Conservation (phyloP, 495 filamentous ascomycete genomes). For the Parmelia sp. region DNA sequence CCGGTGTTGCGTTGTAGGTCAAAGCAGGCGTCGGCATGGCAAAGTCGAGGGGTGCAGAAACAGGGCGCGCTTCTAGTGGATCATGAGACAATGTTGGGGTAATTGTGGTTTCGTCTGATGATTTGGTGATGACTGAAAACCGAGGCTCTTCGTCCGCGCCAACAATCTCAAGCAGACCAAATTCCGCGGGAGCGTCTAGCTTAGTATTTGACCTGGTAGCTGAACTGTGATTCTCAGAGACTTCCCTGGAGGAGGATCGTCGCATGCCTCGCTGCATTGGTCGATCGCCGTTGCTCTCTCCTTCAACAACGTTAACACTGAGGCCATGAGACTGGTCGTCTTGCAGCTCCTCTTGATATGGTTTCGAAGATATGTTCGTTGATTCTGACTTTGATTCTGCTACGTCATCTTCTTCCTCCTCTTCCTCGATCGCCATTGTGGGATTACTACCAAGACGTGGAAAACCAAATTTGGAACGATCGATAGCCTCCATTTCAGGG, state of each 20-base stretch:
- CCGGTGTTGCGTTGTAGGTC: constrained; percentile 21
- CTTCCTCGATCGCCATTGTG: constrained; percentile 78
- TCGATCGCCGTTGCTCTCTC: constrained; percentile 10
- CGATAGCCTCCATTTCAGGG: constrained; percentile 79
- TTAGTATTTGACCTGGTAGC: not conserved
- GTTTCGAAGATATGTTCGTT: constrained; percentile 37
- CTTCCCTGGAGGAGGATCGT: constrained; percentile 27
- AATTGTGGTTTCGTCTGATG: constrained; percentile 50
- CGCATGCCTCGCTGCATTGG: constrained; percentile 35
- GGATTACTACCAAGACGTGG: constrained; percentile 57
- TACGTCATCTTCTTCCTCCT: constrained; percentile 89
- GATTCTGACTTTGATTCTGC: constrained; percentile 61
- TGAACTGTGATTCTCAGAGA: not conserved
- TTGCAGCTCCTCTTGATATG: constrained; percentile 30
- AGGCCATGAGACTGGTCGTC: constrained; percentile 43
- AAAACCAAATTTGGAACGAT: constrained; percentile 54
- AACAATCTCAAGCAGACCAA: constrained; percentile 35
- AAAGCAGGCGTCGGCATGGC: constrained; percentile 28
- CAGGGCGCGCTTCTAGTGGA: constrained; percentile 43
- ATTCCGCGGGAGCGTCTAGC: not conserved
- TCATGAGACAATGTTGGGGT: constrained; percentile 39
- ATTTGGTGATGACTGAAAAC: constrained; percentile 39
- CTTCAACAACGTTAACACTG: constrained; percentile 42
- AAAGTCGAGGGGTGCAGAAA: constrained; percentile 49
- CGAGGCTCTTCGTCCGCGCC: constrained; percentile 40